Conservation (phyloP, 768 basidiomycete genomes). For the Porphyrellus cyaneotinctus region DNA sequence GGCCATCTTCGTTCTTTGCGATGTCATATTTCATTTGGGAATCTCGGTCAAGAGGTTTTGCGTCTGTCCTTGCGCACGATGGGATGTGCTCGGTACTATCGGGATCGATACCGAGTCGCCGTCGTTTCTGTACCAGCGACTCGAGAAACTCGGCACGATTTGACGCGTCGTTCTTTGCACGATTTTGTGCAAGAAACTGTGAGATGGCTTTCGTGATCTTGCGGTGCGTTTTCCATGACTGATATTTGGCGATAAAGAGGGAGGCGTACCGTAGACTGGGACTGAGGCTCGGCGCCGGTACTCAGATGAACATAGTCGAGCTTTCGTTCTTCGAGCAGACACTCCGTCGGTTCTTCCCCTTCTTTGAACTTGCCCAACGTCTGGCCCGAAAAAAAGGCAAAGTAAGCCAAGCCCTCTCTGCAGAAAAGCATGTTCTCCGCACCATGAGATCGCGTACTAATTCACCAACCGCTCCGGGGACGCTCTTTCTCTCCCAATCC, state of each 20-base stretch:
- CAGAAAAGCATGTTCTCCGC: conserved; percentile 18
- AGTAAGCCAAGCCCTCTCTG: background rate
- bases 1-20: conserved; percentile 79
- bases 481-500: conserved; percentile 56
- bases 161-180: conserved; percentile 69
- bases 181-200: conserved; percentile 62
- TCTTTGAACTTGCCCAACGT: conserved; percentile 30
- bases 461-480: conserved; percentile 52
- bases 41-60: conserved; percentile 66
- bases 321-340: conserved; percentile 62
- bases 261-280: conserved; percentile 56
- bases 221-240: conserved; percentile 5
- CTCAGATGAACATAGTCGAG: conserved; percentile 54
- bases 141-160: conserved; percentile 74
- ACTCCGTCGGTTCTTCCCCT: conserved; percentile 25
- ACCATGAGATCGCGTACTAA: conserved; percentile 52
- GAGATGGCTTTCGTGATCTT: conserved; percentile 73
- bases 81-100: conserved; percentile 32
- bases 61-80: conserved; percentile 74
- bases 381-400: conserved; percentile 13
- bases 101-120: conserved; percentile 36
- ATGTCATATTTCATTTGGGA: conserved; percentile 85
- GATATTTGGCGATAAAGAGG: background rate
- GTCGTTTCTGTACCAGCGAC: conserved; percentile 53
- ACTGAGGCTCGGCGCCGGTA: conserved; percentile 43